A percentile compares a stretch with the other conserved stretches of the same genome.
phyloP scores from a whole-genome alignment of 129 eudicot genomes.

The Apium graveolens region DNA sequence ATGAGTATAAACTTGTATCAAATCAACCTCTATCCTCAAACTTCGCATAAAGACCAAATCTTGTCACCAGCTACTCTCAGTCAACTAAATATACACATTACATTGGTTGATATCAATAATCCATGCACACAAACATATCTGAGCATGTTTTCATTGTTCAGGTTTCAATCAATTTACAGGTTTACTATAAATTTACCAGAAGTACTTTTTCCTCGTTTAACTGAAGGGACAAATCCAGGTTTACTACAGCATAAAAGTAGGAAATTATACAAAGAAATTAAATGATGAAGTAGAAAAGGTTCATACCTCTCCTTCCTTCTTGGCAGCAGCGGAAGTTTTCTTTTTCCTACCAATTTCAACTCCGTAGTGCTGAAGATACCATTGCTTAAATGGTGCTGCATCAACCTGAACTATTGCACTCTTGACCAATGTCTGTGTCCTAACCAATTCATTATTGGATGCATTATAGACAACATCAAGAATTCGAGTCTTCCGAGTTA shows the following conservation, averaged over 20 bases:
- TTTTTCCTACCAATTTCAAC: slow-evolving; percentile 14
- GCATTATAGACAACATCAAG: slow-evolving; percentile 14
- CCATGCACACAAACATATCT: neutral
- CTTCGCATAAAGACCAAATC: neutral
- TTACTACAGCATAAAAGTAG: neutral
- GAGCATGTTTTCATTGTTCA: neutral
- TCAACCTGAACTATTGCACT: slow-evolving; percentile 15
- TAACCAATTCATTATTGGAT: slow-evolving; percentile 10
- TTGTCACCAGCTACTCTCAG: neutral
- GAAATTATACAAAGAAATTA: neutral
- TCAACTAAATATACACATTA: neutral
- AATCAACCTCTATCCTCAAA: neutral
- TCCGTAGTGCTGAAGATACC: slow-evolving; percentile 12
- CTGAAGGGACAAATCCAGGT: neutral
- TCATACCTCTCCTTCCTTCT: slow-evolving; percentile 15
- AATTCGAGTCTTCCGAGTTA: slow-evolving; percentile 13
- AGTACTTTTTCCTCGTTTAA: neutral
- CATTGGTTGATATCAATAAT: neutral
- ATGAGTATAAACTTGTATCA: neutral
- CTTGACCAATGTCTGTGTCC: slow-evolving; percentile 13
- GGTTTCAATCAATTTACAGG: neutral
- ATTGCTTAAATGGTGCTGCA: slow-evolving; percentile 17
- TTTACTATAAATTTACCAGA: neutral
- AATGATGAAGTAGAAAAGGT: neutral
- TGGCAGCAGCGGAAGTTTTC: slow-evolving; percentile 8